Evolutionary conservation across 305 asterid species (phyloP), one percentile per base, ranked within the genome.

Genomic region (Fraxinus greggii): DNA sequence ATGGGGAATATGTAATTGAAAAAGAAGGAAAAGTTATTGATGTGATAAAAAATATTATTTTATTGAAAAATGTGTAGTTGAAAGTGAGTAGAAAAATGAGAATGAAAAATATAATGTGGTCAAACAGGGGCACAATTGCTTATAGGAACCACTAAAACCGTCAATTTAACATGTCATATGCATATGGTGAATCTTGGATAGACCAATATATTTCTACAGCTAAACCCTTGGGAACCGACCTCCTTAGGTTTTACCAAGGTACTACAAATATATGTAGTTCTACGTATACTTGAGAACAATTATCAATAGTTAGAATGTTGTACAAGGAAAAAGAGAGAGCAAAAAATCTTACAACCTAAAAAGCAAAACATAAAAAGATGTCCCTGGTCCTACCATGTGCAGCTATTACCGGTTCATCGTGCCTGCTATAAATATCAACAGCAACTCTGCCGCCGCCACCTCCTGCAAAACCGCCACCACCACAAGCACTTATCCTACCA

Each of bases 381-480:
- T 77, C 70, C 32, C 45, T 75, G 86, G 72, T 79, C 88, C 70
- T 92, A 97, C 99, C 99, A 89, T 97, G 85, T 56, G 79, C 97
- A 87, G 86, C 83, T 80, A 97, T 87, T 84, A 73, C 82, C 26
- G 99, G 99, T 36, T 92, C 98, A 69, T 97, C 99, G 29, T 97
- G 99, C 89, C 97, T 91, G 86, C 99, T 97, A 85, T 93, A 95
- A 82, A 97, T 92, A 88, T 97, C 97, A 75, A 93, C 91, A 21
- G 99, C 88, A 84, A 97, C 87, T 88, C 99, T 92, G 81, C 99
- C 99, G 75, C 97, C 99, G 76, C 99, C 97, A 45, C 98, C 99
- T 65, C 99, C 99, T 80, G 93, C 98, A 85, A 90, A 95, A 85
- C 99, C 99, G 84, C 82, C 87, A 84, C 98, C 99, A 48, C 99